Base-by-base conservation (phyloP, 768 basidiomycete species). In the Leccinellum rugosiceps region DNA sequence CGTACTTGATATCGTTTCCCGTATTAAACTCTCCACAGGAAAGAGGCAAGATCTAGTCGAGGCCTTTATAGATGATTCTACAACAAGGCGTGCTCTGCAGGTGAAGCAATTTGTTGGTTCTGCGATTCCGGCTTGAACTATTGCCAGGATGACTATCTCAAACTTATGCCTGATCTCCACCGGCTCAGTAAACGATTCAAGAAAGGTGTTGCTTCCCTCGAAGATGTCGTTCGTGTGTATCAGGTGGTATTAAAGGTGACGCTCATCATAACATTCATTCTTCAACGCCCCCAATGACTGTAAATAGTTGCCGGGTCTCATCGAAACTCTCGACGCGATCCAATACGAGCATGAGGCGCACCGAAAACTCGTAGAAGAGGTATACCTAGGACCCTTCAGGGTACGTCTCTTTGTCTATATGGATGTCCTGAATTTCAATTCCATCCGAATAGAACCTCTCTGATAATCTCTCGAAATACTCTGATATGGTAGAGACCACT, bases 141-240 rank as follows among this genome's bases (percentile, higher is more conserved):
- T 69, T 17, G 4, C 10, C 62, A 96, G 92, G 88, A 94, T 53
- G 91, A 94, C 31, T 91, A 84, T 65, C 77, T 99, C 65, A 93
- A 91, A 66, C 69, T 83, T 17, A 94, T 99, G 86, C 97, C 97
- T 0, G 97, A 99, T 68, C 83, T 99, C 71, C 89, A 88, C 62
- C 84, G 97, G 3, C 80, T 99, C 21, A 87, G 87, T 67, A 98
- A 98, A 70, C 84, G 90, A 17, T 95, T 99, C 74, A 88, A 92
- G 71, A 90, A 88, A 61, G 81, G 84, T 0, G 80, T 84, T 5
- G 94, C 94, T 0, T 85, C 85, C 0, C 81, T 99, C 6, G 94
- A 98, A 65, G 95, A 99, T 65, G 94, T 98, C 7, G 94, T 98
- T 10, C 85, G 96, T 2, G 88, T 96, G 0, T 98, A 98, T 69